These are phyloP conservation scores for Polymyxa betae DNA, from an alignment of 208 protist species.

Conservation along the genomic window DNA sequence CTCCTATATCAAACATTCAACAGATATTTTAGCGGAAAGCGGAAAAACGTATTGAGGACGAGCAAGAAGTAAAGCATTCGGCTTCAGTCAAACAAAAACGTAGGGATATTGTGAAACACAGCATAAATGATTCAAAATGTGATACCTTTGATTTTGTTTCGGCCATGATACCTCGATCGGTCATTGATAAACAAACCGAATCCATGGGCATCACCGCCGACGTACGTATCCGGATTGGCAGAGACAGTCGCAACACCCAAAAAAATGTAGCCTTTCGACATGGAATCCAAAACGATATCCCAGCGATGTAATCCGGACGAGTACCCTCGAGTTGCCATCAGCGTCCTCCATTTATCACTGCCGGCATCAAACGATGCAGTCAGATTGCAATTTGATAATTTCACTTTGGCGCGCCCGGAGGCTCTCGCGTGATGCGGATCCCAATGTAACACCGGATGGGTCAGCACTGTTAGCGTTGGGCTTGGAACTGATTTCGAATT, in stretches of 20 bases:
- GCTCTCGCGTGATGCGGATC: constrained; percentile 20
- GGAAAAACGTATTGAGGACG: too few species aligned
- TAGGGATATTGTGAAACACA: too few species aligned
- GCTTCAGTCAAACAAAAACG: too few species aligned
- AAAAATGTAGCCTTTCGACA: constrained; percentile 39
- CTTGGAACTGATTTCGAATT: neutral
- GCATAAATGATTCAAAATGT: too few species aligned
- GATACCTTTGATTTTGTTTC: constrained; percentile 48
- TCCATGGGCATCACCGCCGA: constrained; percentile 16
- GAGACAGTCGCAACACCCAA: neutral
- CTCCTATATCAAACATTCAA: too few species aligned
- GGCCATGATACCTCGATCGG: constrained; percentile 16
- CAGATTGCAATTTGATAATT: constrained; percentile 10
- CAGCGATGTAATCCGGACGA: neutral
- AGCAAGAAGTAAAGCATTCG: too few species aligned
- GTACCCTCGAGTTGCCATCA: neutral
- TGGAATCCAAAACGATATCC: constrained; percentile 26
- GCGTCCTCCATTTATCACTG: constrained; percentile 22
- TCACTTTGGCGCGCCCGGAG: neutral
- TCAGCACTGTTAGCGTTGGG: neutral
- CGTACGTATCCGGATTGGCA: constrained; percentile 44
- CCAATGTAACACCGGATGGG: constrained; percentile 16
- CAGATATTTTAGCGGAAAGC: too few species aligned
- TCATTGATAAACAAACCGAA: constrained; percentile 50
- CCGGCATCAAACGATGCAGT: constrained; percentile 32